Evolutionary conservation across 805 yeast species (phyloP).

Genomic region (Diddensiella transvaalensis): DNA sequence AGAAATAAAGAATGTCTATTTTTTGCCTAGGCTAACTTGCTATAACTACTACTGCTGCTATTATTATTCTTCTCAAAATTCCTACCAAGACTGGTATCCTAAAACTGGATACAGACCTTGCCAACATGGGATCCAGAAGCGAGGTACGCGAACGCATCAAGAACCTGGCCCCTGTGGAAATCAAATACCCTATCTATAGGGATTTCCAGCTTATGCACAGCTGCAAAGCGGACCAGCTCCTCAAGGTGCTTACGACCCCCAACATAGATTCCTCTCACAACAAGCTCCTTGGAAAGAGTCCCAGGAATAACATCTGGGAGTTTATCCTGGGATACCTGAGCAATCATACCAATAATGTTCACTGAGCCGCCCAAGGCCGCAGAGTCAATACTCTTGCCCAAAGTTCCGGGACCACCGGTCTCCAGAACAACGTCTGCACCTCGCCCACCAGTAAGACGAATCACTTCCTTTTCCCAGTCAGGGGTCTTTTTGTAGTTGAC

Average conservation of each 20-base stretch:
- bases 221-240: slow-evolving; percentile 10
- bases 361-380: slow-evolving; percentile 8
- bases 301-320: slow-evolving; percentile 7
- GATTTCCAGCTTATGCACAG: slow-evolving; percentile 3
- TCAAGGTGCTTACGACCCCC: slow-evolving; percentile 3
- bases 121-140: slow-evolving; percentile 11
- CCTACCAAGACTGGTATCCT: too few species aligned
- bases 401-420: slow-evolving; percentile 15
- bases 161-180: slow-evolving; percentile 5
- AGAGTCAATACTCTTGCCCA: slow-evolving; percentile 7
- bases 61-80: too few species aligned
- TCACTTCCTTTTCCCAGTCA: slow-evolving; percentile 11
- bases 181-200: slow-evolving; percentile 10
- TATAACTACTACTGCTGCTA: too few species aligned
- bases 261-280: slow-evolving; percentile 12
- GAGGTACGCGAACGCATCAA: slow-evolving; percentile 12
- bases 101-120: slow-evolving; percentile 9
- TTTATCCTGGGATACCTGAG: slow-evolving; percentile 5
- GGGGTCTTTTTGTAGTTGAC: slow-evolving; percentile 13
- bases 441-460: slow-evolving; percentile 7
- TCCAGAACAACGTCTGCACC: slow-evolving; percentile 17
- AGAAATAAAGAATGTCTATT: too few species aligned
- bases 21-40: too few species aligned
- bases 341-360: slow-evolving; percentile 10
- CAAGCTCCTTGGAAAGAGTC: not conserved